These are phyloP conservation scores for Stipa capillata DNA, from an alignment of 176 grass and related monocot species.

Conservation along the genomic window DNA sequence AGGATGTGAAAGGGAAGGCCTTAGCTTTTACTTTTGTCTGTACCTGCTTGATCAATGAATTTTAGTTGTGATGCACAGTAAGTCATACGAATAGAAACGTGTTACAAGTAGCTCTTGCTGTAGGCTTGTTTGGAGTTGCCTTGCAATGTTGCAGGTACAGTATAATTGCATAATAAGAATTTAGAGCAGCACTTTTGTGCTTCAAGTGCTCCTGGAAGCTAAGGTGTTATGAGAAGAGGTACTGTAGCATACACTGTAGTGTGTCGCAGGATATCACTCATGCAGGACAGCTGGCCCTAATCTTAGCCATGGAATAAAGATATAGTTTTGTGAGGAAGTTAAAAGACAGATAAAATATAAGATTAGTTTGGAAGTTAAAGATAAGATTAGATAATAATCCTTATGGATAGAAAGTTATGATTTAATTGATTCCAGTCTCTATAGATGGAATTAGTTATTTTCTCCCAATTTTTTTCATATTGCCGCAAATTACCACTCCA, in stretches of 20 bases:
- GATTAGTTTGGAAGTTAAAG: background rate
- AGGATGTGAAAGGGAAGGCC: background rate
- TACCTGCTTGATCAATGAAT: background rate
- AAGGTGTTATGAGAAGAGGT: background rate
- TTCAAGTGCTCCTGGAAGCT: background rate
- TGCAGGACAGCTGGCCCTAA: background rate
- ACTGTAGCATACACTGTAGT: background rate
- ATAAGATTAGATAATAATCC: background rate
- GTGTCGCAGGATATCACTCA: background rate
- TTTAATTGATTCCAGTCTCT: background rate
- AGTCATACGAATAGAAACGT: background rate
- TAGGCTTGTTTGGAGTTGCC: background rate
- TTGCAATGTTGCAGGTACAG: background rate
- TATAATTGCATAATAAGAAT: background rate
- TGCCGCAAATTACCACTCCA: no score
- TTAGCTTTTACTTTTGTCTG: background rate
- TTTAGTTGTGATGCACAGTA: background rate
- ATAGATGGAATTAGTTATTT: background rate
- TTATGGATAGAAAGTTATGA: background rate
- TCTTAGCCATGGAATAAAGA: background rate
- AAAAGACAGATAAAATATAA: background rate
- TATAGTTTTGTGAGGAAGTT: background rate
- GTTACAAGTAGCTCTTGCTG: background rate
- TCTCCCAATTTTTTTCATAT: background rate
- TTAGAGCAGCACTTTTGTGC: background rate